These are phyloP conservation scores for Mycena leptocephala DNA, from an alignment of 768 basidiomycete genomes.

Conservation along the genomic window DNA sequence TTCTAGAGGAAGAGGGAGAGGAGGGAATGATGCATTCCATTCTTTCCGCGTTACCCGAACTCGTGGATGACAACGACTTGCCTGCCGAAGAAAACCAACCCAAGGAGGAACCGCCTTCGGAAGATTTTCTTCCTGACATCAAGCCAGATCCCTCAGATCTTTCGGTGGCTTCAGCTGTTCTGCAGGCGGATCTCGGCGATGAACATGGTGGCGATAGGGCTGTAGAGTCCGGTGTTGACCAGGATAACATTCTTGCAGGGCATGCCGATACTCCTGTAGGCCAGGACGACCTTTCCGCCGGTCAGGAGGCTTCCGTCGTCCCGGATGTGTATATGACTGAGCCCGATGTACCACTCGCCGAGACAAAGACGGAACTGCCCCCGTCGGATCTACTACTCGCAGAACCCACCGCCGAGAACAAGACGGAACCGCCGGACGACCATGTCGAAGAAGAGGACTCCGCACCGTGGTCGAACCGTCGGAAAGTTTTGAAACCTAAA, in stretches of 20 bases:
- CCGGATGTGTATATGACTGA: not conserved
- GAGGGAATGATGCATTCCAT: constrained; percentile 60
- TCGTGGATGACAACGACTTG: constrained; percentile 57
- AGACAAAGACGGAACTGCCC: not conserved
- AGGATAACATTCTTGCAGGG: too few species aligned
- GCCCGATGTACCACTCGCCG: not conserved
- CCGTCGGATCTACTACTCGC: not conserved
- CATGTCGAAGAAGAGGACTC: constrained; percentile 16
- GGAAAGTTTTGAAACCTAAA: constrained; percentile 38
- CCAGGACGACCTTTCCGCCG: not conserved
- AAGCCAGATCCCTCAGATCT: constrained; percentile 13
- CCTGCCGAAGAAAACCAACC: constrained; percentile 12
- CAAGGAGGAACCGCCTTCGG: constrained; percentile 13
- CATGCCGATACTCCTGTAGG: too few species aligned
- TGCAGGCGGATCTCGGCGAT: not conserved
- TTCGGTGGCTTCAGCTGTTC: not conserved
- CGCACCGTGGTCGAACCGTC: not conserved
- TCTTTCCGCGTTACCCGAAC: constrained; percentile 48
- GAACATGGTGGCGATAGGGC: not conserved
- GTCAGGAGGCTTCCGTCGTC: not conserved
- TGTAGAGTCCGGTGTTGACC: not conserved
- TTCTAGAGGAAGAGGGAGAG: constrained; percentile 75
- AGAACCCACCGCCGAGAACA: not conserved
- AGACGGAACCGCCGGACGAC: not conserved
- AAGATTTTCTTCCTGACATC: not conserved